phyloP scores from a whole-genome alignment of 2,329 filamentous ascomycete species.

The Trichoderma brevicompactum region DNA sequence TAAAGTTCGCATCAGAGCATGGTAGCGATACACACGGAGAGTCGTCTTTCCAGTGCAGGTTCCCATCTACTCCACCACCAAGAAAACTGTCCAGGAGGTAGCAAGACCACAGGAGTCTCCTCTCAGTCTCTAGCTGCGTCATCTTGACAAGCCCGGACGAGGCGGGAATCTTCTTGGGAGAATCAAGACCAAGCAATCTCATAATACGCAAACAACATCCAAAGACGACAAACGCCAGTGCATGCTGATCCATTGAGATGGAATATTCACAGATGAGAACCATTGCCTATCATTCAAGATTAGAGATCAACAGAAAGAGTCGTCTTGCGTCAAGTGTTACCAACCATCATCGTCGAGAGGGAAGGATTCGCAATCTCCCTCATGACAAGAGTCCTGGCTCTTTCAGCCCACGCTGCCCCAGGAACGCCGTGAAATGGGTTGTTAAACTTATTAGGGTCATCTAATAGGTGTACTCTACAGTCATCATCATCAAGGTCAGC shows the following conservation, averaged over 20 bases:
- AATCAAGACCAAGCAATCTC: slow-evolving; percentile 13
- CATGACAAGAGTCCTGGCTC: slow-evolving; percentile 11
- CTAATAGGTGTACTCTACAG: slow-evolving; percentile 1
- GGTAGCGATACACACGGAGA: slow-evolving; percentile 7
- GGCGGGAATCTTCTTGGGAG: not conserved
- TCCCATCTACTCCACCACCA: slow-evolving; percentile 18
- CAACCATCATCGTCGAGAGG: slow-evolving; percentile 19
- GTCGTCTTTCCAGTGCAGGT: slow-evolving; percentile 16
- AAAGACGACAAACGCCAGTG: slow-evolving; percentile 16
- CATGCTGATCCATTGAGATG: slow-evolving; percentile 16
- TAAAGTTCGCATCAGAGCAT: slow-evolving; percentile 19
- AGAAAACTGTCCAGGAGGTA: slow-evolving; percentile 22
- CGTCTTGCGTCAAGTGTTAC: not conserved
- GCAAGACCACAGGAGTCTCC: slow-evolving; percentile 14
- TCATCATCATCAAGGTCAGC: not conserved
- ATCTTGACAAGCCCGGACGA: not conserved
- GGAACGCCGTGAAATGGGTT: slow-evolving; percentile 10
- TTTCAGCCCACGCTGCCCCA: slow-evolving; percentile 12
- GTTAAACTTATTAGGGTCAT: not conserved
- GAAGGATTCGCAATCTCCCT: slow-evolving; percentile 19
- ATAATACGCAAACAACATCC: slow-evolving; percentile 15
- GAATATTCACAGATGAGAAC: slow-evolving; percentile 22
- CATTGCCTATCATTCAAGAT: slow-evolving; percentile 16
- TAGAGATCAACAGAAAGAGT: not conserved
- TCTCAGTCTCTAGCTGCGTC: slow-evolving; percentile 9